Base-by-base conservation (phyloP, 1,139 yeast species). In the Blastobotrys persicus region DNA sequence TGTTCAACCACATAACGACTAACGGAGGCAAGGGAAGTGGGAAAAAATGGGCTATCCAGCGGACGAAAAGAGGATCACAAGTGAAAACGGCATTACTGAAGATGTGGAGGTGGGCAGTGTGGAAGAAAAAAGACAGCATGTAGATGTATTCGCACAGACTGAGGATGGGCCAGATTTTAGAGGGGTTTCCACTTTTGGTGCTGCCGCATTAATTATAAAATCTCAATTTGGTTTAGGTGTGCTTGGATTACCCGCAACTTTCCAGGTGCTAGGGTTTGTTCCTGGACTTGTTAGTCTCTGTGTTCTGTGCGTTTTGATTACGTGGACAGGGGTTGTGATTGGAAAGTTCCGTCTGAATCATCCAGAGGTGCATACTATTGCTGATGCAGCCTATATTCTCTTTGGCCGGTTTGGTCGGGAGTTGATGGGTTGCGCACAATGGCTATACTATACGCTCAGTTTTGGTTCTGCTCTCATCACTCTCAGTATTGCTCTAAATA, bases 161-260 rank as follows among this genome's bases (percentile, higher is more conserved):
- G 43, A 43, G 3, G 23, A 26, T 2, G 52, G 52, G 2, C 52
- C 52, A 2, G 50, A 49, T 33, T 49, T 49, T 31, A 49, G 52
- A 23, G 52, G 52, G 2, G 44, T 49, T 11, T 42, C 47, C 5
- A 28, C 44, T 17, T 9, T 43, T 5, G 52, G 52, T 54, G 78
- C 83, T 0, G 80, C 83, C 0, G 83, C 81, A 5, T 69, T 80
- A 37, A 66, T 80, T 47, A 77, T 79, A 53, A 76, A 82, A 2
- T 84, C 80, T 61, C 80, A 80, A 62, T 78, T 80, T 37, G 80
- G 83, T 57, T 68, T 80, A 52, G 85, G 84, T 11, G 78, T 79
- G 51, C 73, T 80, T 78, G 77, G 82, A 14, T 79, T 80, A 59
- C 85, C 85, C 0, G 78, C 83, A 83, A 76, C 83, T 4, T 80